Evolutionary conservation across 495 filamentous ascomycete species (phyloP).

Genomic region (Aspergillus affinis): DNA sequence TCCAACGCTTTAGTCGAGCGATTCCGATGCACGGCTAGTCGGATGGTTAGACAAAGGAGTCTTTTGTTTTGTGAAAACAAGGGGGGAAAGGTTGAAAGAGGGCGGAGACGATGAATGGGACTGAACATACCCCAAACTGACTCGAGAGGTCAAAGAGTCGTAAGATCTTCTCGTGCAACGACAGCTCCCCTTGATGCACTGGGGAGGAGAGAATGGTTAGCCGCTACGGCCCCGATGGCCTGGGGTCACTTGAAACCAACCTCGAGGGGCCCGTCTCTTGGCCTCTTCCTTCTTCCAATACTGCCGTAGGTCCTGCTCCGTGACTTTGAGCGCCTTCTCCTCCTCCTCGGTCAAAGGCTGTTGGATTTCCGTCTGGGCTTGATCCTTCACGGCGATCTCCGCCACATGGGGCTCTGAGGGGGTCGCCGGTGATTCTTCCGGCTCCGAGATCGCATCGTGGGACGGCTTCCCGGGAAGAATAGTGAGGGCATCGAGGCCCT

Average conservation of each 20-base stretch:
- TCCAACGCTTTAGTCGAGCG: constrained; percentile 78
- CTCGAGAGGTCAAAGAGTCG: constrained; percentile 84
- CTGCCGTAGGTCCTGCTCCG: constrained; percentile 59
- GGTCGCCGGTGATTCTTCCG: constrained; percentile 23
- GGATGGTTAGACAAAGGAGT: constrained; percentile 18
- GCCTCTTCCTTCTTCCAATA: constrained; percentile 74
- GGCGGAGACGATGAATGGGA: constrained; percentile 1
- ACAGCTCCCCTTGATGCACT: constrained; percentile 74
- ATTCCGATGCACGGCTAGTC: constrained; percentile 86
- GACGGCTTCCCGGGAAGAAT: constrained; percentile 36
- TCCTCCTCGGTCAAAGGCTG: constrained; percentile 51
- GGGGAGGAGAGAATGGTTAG: neutral
- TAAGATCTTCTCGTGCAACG: constrained; percentile 77
- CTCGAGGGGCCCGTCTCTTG: constrained; percentile 52
- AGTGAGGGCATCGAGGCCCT: constrained; percentile 37
- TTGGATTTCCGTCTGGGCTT: constrained; percentile 39
- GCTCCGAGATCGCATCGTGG: constrained; percentile 26
- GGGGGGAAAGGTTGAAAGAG: neutral
- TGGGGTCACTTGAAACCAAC: constrained; percentile 24
- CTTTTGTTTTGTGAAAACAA: neutral
- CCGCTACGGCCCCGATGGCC: neutral
- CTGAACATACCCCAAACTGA: constrained; percentile 79
- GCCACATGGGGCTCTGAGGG: constrained; percentile 42
- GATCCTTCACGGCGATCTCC: constrained; percentile 48
- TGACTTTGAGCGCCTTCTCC: constrained; percentile 56